Evolutionary conservation across 306 rosid genomes (phyloP).

Genomic region (Malus fusca): DNA sequence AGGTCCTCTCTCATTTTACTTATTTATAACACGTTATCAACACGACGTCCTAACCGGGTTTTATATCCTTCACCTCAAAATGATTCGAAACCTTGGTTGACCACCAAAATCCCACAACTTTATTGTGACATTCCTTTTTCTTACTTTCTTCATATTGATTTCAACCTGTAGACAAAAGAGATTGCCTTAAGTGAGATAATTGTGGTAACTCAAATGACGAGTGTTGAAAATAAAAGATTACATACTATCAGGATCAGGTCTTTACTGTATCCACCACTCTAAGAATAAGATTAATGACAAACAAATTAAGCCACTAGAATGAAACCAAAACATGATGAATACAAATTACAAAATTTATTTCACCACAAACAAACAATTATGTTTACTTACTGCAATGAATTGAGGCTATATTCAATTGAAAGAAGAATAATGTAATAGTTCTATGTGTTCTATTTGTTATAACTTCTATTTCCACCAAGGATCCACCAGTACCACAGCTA

Average conservation of each 20-base stretch:
- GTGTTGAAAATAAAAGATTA: background rate
- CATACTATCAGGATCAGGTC: conserved; percentile 71
- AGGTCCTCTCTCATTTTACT: too few species aligned
- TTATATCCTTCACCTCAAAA: background rate
- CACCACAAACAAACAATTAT: background rate
- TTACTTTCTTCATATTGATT: conserved; percentile 65
- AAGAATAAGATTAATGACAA: conserved; percentile 1
- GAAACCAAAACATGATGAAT: background rate
- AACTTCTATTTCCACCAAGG: too few species aligned
- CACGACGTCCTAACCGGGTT: too few species aligned
- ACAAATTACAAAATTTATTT: background rate
- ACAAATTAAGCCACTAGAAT: conserved; percentile 19
- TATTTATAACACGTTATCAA: too few species aligned
- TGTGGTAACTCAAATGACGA: background rate
- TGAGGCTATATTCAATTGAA: background rate
- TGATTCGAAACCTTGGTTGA: conserved; percentile 61
- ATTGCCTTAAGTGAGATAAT: conserved; percentile 4
- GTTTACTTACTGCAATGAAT: conserved; percentile 51
- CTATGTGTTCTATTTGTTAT: too few species aligned
- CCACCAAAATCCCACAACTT: conserved; percentile 75
- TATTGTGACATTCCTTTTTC: conserved; percentile 57
- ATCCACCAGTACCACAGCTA: too few species aligned
- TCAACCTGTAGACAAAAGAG: conserved; percentile 42
- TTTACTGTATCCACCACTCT: conserved; percentile 61
- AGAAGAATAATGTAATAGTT: too few species aligned